phyloP scores from a whole-genome alignment of 257 asterid species.

The Solanum neorickii region DNA sequence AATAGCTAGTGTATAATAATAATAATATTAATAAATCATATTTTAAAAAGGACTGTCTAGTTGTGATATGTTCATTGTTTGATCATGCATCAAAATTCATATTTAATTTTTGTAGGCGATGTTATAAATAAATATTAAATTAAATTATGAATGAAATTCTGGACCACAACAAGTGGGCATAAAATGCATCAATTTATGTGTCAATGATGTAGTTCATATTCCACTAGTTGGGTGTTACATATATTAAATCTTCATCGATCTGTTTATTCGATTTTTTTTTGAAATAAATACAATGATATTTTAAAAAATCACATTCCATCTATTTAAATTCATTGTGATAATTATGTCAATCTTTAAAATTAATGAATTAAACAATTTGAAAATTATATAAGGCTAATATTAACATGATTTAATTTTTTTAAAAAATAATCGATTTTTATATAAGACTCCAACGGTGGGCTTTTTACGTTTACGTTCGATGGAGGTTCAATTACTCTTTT shows the following conservation, averaged over 20 bases:
- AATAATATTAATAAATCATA: background rate
- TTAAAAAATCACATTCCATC: no score
- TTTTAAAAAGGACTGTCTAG: background rate
- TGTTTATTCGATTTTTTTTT: no score
- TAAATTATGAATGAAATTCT: background rate
- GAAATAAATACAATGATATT: rapidly evolving
- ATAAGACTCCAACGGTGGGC: background rate
- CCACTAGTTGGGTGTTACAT: background rate
- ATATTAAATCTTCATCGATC: no score
- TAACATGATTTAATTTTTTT: no score
- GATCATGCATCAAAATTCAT: background rate
- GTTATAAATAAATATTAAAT: background rate
- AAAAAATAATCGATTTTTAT: no score
- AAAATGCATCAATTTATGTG: background rate
- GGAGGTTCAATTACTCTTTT: background rate
- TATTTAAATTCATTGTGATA: no score
- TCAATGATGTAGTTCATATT: background rate
- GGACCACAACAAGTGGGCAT: background rate
- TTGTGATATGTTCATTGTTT: background rate
- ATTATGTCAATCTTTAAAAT: no score
- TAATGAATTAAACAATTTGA: no score
- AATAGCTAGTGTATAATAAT: background rate
- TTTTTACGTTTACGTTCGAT: background rate
- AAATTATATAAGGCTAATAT: no score
- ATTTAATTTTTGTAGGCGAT: background rate